Base-by-base conservation (phyloP, 306 rosid genomes). In the Prosopis cineraria region DNA sequence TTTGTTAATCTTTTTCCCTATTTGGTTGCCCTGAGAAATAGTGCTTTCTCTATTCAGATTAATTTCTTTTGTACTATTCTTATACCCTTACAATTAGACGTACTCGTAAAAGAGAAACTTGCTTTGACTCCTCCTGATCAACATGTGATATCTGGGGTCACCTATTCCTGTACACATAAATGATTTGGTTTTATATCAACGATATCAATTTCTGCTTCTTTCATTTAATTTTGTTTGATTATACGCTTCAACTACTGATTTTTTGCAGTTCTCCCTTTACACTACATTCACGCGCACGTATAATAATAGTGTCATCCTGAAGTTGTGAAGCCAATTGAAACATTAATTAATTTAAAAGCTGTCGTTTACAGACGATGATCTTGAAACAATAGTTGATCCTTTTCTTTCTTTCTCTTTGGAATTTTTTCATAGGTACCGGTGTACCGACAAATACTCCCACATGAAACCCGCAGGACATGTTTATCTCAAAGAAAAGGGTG, bases 1-100 rank as follows among this genome's bases (percentile, higher is more conserved):
- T 68, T 78, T 40, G 13, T 33, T 68, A 25, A 77, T 59, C 63
- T 66, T 6, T 59, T 84, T 30, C 31, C 71, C 37, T 31, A 44
- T 68, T 25, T 25, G 55, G 55, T 13, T 68, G 55, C 73, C 43
- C 73, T 27, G 4, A 67, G 52, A 41, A 68, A 68, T 36, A 40
- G 52, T 41, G 55, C 53, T 68, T 68, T 68, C 55, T 40, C 34
- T 40, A 20, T 37, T 55, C 33, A 59, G 73, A 68, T 69, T 66
- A 22, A 39, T 40, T 24, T 40, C 34, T 12, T 24, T 73, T 63
- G 41, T 37, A 30, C 41, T 30, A 19, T 47, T 72, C 47, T 34
- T 14, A 50, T 33, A 20, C 34, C 40, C 55, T 29, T n/a, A 36
- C 16, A n/a, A 17, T 37, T 34, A 36, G 29, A 65, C 20, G 25